These are phyloP conservation scores for Sporormia fimetaria DNA, from an alignment of 495 filamentous ascomycete genomes.

Conservation along the genomic window DNA sequence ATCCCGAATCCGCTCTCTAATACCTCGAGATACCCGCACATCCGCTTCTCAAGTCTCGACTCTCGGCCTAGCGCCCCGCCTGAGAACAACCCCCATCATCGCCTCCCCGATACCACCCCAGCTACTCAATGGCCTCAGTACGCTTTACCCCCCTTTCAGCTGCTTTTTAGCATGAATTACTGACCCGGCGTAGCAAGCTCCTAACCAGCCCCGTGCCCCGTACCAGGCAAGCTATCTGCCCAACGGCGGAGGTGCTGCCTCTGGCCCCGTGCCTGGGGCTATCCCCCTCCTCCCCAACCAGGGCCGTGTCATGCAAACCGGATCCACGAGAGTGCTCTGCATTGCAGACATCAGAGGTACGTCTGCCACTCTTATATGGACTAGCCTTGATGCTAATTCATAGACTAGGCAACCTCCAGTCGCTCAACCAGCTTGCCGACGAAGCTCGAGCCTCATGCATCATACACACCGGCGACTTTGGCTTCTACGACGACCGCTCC, in stretches of 20 bases:
- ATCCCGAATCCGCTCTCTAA: too few species aligned
- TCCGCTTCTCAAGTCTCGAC: constrained; percentile 3
- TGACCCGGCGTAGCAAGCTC: constrained; percentile 31
- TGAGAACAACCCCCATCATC: too few species aligned
- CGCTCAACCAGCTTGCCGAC: constrained; percentile 90
- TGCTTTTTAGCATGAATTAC: constrained; percentile 1
- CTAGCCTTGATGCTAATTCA: constrained; percentile 20
- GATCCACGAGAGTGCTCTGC: constrained; percentile 76
- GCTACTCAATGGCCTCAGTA: not conserved
- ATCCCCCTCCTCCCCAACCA: constrained; percentile 49
- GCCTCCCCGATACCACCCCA: too few species aligned
- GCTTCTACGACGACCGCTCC: constrained; percentile 95
- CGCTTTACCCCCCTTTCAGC: not conserved
- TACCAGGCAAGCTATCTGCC: constrained; percentile 31
- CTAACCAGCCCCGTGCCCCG: constrained; percentile 32
- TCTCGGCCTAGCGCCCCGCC: constrained; percentile 2
- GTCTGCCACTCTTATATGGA: constrained; percentile 18
- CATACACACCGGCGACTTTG: constrained; percentile 97
- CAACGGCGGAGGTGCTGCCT: constrained; percentile 31
- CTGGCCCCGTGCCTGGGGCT: constrained; percentile 35
- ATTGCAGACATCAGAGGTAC: constrained; percentile 96
- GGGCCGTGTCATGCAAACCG: constrained; percentile 69
- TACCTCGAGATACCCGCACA: constrained; percentile 4
- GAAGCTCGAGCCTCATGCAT: constrained; percentile 90
- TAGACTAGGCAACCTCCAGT: constrained; percentile 74